Evolutionary conservation across 2,329 filamentous ascomycete species (phyloP).

Genomic region (Fusarium nelsonii): DNA sequence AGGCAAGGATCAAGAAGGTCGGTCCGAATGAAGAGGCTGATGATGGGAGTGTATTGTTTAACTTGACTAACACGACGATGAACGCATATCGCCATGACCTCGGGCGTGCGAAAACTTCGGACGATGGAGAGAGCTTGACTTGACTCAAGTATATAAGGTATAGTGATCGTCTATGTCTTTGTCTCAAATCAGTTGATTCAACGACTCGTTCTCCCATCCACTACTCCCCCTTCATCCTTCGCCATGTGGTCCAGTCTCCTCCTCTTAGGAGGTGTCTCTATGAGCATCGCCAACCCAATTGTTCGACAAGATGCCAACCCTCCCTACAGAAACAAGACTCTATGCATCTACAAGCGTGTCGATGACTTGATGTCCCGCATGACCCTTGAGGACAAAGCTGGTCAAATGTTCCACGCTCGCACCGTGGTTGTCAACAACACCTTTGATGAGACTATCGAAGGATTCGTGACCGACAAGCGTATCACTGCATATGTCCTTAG

Average conservation of each 20-base stretch:
- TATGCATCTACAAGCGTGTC: slow-evolving; percentile 59
- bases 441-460: slow-evolving; percentile 34
- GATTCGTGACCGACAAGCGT: slow-evolving; percentile 33
- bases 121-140: not conserved
- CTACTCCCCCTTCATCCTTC: not conserved
- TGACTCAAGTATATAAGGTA: slow-evolving; percentile 17
- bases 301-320: slow-evolving; percentile 31
- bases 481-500: slow-evolving; percentile 62
- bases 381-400: slow-evolving; percentile 62
- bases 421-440: slow-evolving; percentile 35
- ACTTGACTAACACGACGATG: slow-evolving; percentile 11
- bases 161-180: not conserved
- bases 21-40: slow-evolving; percentile 28
- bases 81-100: not conserved
- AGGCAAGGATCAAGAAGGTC: slow-evolving; percentile 16
- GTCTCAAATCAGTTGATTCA: not conserved
- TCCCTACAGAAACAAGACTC: slow-evolving; percentile 30
- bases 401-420: slow-evolving; percentile 59
- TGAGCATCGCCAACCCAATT: slow-evolving; percentile 32
- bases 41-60: slow-evolving; percentile 7
- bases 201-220: not conserved
- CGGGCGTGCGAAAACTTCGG: slow-evolving; percentile 1
- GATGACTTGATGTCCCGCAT: slow-evolving; percentile 61
- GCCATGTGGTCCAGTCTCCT: slow-evolving; percentile 34
- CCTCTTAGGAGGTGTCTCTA: slow-evolving; percentile 24